Base-by-base conservation (phyloP, 2,329 filamentous ascomycete genomes). In the Penicillium sp. region DNA sequence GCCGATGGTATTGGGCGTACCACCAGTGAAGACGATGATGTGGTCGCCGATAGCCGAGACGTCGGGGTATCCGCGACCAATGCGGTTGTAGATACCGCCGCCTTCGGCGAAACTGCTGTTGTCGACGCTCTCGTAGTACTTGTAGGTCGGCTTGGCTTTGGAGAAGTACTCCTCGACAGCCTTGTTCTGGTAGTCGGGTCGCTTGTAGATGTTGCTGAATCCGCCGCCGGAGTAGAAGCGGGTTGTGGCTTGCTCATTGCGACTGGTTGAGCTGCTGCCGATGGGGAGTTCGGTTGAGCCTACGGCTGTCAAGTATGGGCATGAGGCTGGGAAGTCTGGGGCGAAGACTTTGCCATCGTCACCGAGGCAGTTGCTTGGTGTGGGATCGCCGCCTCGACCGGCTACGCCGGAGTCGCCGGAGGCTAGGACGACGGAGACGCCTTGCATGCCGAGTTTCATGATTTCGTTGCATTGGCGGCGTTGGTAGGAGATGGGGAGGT, bases 361-460 rank as follows among this genome's bases (percentile, higher is more conserved):
- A 1, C 73, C 72, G 7, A 76, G 60, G 44, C 74, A 77, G 51
- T 68, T 66, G 52, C 66, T 66, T 0, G 67, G 55, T 2, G 60
- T 68, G 4, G 65, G 62, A 33, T 71, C 67, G 9, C 68, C 67
- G 21, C 54, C 52, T 31, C 63, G 62, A 34, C 70, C 68, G 9
- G 63, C 71, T 3, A 78, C 78, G 37, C 78, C 79, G 23, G 68
- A 74, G 61, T 81, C 79, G 10, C 79, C 79, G 3, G 75, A 78
- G 7, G 78, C 75, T 18, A 79, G 73, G 36, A 81, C 59, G 31
- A 81, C 67, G 8, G 74, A 76, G 10, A 78, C 72, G 18, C 79
- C 79, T 56, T 78, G 76, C 34, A 79, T 68, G n/a, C 78, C 78
- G 18, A 81, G 73, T 60, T 81, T 81, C 70, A 81, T 72, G 66